These are phyloP conservation scores for Endocalyx cinctus DNA, from an alignment of 2,329 filamentous ascomycete genomes.

Conservation along the genomic window DNA sequence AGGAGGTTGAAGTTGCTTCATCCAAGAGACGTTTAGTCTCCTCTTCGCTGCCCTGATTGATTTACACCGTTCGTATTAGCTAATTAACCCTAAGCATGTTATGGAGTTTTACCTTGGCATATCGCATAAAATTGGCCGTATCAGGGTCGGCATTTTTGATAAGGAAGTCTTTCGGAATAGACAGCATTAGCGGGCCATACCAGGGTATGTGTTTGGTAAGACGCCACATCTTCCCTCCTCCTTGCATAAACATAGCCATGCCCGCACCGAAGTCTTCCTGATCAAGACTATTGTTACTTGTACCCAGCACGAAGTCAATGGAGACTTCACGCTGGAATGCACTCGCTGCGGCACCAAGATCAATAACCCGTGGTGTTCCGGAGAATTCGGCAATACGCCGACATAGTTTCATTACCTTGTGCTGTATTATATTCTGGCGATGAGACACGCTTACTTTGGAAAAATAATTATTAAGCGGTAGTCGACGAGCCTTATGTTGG, in stretches of 20 bases:
- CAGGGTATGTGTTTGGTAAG: constrained; percentile 5
- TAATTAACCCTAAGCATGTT: no score
- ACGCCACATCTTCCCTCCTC: constrained; percentile 1
- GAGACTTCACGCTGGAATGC: constrained; percentile 8
- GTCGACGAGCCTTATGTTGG: constrained; percentile 14
- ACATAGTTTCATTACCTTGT: constrained; percentile 7
- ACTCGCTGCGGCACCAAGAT: constrained; percentile 5
- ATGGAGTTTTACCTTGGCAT: constrained; percentile 2
- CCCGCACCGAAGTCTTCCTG: constrained; percentile 7
- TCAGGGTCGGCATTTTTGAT: background rate
- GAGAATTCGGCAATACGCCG: constrained; percentile 2
- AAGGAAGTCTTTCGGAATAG: constrained; percentile 1
- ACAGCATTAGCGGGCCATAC: constrained; percentile 2
- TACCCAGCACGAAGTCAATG: constrained; percentile 8
- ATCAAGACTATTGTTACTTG: constrained; percentile 5
- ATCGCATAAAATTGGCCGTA: background rate
- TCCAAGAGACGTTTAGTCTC: no score
- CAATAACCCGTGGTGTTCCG: constrained; percentile 1
- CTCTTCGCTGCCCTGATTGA: no score
- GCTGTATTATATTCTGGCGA: constrained; percentile 9
- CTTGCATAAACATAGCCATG: constrained; percentile 1
- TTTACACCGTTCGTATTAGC: no score
- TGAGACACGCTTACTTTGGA: constrained; percentile 13
- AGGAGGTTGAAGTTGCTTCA: no score
- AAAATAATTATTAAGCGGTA: constrained; percentile 14